A percentile compares a stretch with the other conserved stretches of the same genome.
Evolutionary conservation across 257 asterid species (phyloP).

Genomic region (Nicotiana benthamiana): DNA sequence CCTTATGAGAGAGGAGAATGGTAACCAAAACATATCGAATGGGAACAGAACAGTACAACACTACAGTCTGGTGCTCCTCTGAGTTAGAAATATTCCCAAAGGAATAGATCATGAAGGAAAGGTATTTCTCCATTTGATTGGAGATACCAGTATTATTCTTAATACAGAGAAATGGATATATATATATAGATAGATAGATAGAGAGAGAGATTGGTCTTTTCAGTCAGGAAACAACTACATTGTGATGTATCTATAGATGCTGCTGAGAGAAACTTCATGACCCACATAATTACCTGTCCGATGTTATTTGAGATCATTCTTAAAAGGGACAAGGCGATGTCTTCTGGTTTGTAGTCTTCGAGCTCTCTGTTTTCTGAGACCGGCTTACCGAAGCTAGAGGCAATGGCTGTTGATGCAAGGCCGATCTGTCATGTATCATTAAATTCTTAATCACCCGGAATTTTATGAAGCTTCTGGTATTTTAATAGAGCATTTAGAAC

Average conservation of each 20-base stretch:
- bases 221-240: background rate
- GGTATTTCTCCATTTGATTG: background rate
- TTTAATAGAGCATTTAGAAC: background rate
- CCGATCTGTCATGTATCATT: conserved; percentile 48
- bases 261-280: background rate
- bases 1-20: background rate
- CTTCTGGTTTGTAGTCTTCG: conserved; percentile 71
- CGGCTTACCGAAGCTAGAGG: conserved; percentile 90
- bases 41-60: background rate
- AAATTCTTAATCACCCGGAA: background rate
- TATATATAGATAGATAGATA: too few species aligned
- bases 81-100: background rate
- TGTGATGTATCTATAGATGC: background rate
- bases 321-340: conserved; percentile 74
- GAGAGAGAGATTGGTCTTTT: background rate
- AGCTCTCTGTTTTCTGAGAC: conserved; percentile 64
- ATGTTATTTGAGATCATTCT: conserved; percentile 91
- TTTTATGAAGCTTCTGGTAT: background rate
- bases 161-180: background rate
- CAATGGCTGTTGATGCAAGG: conserved; percentile 72
- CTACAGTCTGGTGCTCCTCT: background rate
- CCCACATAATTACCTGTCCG: conserved; percentile 52
- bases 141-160: background rate
- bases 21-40: background rate
- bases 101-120: background rate